Evolutionary conservation across 2,329 filamentous ascomycete species (phyloP).

Genomic region (Daldinia eschscholtzii): DNA sequence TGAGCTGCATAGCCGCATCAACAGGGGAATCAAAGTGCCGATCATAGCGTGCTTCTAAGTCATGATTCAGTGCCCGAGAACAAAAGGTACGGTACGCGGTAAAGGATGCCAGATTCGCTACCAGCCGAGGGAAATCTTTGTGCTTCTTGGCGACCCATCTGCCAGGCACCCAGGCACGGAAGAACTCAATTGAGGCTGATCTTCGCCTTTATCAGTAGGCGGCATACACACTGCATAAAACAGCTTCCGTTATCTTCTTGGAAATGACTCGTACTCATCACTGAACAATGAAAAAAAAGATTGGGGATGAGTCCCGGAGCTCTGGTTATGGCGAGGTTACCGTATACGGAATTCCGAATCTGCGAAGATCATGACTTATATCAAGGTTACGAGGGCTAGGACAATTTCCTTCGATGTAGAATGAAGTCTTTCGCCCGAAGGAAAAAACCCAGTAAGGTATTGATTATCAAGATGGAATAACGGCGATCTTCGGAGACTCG

Average conservation of each 20-base stretch:
- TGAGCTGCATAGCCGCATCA: conserved; percentile 32
- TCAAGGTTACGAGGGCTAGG: conserved; percentile 2
- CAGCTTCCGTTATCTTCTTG: conserved; percentile 43
- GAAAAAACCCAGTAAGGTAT: not conserved
- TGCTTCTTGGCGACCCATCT: conserved; percentile 38
- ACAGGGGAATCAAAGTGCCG: conserved; percentile 43
- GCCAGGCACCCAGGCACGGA: conserved; percentile 44
- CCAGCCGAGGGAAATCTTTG: conserved; percentile 32
- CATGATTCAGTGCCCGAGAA: conserved; percentile 29
- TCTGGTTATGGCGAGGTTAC: conserved; percentile 35
- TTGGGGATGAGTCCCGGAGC: conserved; percentile 30
- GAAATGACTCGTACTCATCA: conserved; percentile 24
- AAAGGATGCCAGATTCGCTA: conserved; percentile 40
- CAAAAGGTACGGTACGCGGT: conserved; percentile 25
- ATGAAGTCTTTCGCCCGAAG: not conserved
- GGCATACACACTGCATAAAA: conserved; percentile 27
- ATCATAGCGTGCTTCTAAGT: conserved; percentile 34
- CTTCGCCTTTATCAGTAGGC: conserved; percentile 43
- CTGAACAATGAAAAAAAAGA: conserved; percentile 16
- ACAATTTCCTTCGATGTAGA: conserved; percentile 20
- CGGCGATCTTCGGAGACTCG: conserved; percentile 31
- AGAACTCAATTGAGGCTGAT: conserved; percentile 44
- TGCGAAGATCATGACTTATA: conserved; percentile 28
- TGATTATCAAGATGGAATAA: conserved; percentile 17
- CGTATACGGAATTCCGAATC: conserved; percentile 35